Evolutionary conservation across 1,284 basidiomycete genomes (phyloP).

Genomic region (Agaricales sp.): DNA sequence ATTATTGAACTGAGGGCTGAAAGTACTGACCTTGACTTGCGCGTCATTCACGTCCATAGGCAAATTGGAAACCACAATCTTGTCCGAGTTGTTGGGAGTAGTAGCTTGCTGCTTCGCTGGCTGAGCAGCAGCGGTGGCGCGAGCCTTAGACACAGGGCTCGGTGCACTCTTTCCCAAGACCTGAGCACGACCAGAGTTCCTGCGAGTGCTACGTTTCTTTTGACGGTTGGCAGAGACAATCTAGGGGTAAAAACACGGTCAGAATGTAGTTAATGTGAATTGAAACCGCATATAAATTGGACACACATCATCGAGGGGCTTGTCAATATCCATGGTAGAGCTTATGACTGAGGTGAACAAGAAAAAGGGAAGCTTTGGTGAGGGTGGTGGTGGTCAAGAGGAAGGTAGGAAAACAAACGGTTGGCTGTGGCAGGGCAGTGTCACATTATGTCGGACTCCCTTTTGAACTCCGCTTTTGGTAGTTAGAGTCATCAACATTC

Average conservation of each 20-base stretch:
- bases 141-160: conserved; percentile 41
- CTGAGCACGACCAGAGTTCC: conserved; percentile 36
- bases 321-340: conserved; percentile 50
- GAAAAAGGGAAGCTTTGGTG: conserved; percentile 4
- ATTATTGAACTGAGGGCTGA: conserved; percentile 3
- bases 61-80: conserved; percentile 95
- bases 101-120: conserved; percentile 27
- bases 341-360: conserved; percentile 7
- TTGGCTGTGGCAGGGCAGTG: conserved; percentile 13
- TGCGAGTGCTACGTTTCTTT: conserved; percentile 30
- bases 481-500: conserved; percentile 6
- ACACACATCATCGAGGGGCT: conserved; percentile 82
- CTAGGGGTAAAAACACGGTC: conserved; percentile 28
- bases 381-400: conserved; percentile 16
- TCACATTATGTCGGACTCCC: not conserved
- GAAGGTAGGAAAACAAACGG: conserved; percentile 13
- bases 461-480: conserved; percentile 12
- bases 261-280: conserved; percentile 10
- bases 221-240: conserved; percentile 64
- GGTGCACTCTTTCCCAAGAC: conserved; percentile 43
- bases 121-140: conserved; percentile 30
- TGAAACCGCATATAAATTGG: conserved; percentile 5
- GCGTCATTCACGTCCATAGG: conserved; percentile 91
- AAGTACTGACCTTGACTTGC: conserved; percentile 74
- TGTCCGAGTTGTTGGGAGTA: conserved; percentile 28